Percentiles rank a stretch among this genome's conserved stretches.
phyloP scores from a whole-genome alignment of 2,329 filamentous ascomycete genomes.

The Trichoderma semiorbis region DNA sequence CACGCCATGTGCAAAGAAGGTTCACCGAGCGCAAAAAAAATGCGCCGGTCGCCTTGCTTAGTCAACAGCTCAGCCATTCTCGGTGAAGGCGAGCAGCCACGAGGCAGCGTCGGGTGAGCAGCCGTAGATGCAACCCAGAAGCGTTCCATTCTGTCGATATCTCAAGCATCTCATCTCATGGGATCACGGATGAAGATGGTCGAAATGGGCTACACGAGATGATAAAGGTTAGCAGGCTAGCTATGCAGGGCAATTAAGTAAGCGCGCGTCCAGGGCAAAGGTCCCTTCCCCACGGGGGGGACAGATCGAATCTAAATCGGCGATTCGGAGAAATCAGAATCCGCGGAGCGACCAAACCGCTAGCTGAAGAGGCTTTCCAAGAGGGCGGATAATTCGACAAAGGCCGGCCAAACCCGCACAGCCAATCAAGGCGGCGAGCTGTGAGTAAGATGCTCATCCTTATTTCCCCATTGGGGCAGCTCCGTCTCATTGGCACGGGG shows the following conservation, averaged over 20 bases:
- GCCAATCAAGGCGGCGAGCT: neutral
- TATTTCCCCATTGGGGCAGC: slow-evolving; percentile 13
- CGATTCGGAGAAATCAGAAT: slow-evolving; percentile 16
- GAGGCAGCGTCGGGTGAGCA: neutral
- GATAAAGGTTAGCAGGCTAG: slow-evolving; percentile 4
- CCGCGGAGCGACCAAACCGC: neutral
- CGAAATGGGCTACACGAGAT: neutral
- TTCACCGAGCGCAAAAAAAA: slow-evolving; percentile 16
- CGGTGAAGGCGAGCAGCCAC: neutral
- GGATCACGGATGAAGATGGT: neutral
- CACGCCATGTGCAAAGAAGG: neutral
- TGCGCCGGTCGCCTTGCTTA: slow-evolving; percentile 6
- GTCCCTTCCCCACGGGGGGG: slow-evolving; percentile 7
- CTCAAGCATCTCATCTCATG: neutral
- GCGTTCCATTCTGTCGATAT: neutral
- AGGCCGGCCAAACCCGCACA: neutral
- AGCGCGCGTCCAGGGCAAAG: neutral
- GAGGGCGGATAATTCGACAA: slow-evolving; percentile 10
- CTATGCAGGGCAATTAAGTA: neutral
- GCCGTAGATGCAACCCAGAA: neutral
- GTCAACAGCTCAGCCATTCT: slow-evolving; percentile 1
- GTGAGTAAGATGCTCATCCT: neutral
- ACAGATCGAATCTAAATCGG: slow-evolving; percentile 8
- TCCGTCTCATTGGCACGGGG: neutral
- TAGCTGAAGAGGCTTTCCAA: neutral